Evolutionary conservation across 345 rosid species (phyloP), one percentile per base, ranked within the genome.

Genomic region (Hypericum androsaemum): DNA sequence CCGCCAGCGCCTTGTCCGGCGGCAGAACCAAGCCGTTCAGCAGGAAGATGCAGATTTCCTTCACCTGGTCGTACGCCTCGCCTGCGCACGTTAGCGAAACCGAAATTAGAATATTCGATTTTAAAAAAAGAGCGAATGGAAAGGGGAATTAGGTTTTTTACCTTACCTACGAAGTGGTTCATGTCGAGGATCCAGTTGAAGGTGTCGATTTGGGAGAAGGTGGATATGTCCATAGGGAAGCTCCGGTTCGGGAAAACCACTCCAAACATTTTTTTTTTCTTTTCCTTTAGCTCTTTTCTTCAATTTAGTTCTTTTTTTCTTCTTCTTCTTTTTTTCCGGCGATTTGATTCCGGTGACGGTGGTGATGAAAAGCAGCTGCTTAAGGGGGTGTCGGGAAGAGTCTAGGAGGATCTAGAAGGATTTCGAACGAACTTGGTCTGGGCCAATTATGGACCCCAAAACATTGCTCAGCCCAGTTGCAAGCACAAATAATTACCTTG

Each of bases 181-280:
- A 88, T 92, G 78, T 92, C 96, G 57, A 92, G 98, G 15, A 92
- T 62, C 98, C 96, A 92, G 50, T 92, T 95, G 65, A 78, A 74
- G 16, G 94, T 85, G 61, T 83, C 96, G 72, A 92, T 85, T 71
- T 92, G 98, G 57, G 80, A 38, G 69, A 92, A 92, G 39, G 84
- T 62, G 57, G 98, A 88, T 52, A 85, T 85, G 65, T 88, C 96
- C 63, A 92, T 71, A 0, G 98, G 98, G 73, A 85, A 92, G 67
- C 98, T 92, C 58, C 96, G 77, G 62, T 92, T 80, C 2, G 98
- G 98, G 71, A 92, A 92, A 39, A 92, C 88, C 3, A 92, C 94
- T 22, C 98, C 98, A 48, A 92, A 92, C 98, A 92, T 87, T 22
- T 22, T 22, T 22, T 22, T 22, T 22, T 22, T 4, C 4, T 22